A percentile compares a stretch with the other conserved stretches of the same genome.
phyloP scores from a whole-genome alignment of 805 yeast genomes.

The Kazachstania martiniae region DNA sequence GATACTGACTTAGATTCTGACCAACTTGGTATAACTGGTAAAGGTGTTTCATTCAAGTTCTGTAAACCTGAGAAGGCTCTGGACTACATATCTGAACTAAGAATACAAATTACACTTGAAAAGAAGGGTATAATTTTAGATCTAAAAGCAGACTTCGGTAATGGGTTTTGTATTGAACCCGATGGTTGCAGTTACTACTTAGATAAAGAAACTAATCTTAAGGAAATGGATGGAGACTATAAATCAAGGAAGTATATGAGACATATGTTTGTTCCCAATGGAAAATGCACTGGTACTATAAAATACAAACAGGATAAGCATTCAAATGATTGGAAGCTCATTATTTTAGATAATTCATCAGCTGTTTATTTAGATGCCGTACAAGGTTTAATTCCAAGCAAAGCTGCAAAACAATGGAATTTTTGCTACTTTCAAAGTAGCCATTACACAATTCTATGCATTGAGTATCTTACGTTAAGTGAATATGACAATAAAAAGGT shows the following conservation, averaged over 20 bases:
- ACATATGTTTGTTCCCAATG: constrained; percentile 78
- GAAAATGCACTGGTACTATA: constrained; percentile 48
- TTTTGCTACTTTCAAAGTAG: constrained; percentile 68
- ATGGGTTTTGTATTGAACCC: constrained; percentile 68
- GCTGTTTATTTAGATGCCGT: constrained; percentile 76
- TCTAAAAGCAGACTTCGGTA: constrained; percentile 12
- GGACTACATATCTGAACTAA: constrained; percentile 7
- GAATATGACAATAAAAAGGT: constrained; percentile 43
- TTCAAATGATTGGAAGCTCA: constrained; percentile 1
- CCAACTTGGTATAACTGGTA: constrained; percentile 12
- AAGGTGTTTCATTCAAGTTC: constrained; percentile 13
- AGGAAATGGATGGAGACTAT: neutral
- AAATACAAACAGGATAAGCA: constrained; percentile 9
- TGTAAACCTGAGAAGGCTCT: neutral
- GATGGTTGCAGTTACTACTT: constrained; percentile 64
- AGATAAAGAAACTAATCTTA: constrained; percentile 32
- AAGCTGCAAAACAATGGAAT: constrained; percentile 84
- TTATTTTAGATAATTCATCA: constrained; percentile 26
- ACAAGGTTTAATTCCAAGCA: constrained; percentile 89
- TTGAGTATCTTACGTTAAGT: constrained; percentile 79
- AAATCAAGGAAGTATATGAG: constrained; percentile 43
- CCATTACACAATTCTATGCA: constrained; percentile 52
- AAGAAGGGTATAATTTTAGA: constrained; percentile 9
- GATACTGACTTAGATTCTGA: constrained; percentile 7
- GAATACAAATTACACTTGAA: constrained; percentile 9